Conservation (phyloP, 2,329 filamentous ascomycete genomes). For the Aspergillus neoniger region DNA sequence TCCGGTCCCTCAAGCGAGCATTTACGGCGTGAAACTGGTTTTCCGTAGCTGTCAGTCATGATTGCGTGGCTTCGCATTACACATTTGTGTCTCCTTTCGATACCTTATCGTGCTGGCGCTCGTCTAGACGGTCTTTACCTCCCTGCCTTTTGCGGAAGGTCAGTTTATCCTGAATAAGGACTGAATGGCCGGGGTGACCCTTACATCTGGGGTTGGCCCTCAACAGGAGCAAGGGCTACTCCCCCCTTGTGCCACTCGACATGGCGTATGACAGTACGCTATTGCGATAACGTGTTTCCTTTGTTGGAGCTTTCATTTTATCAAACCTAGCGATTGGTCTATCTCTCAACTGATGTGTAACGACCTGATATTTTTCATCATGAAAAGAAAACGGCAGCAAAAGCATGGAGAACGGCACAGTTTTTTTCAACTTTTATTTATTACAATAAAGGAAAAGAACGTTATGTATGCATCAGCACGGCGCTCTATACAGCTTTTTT, state of each 20-base stretch:
- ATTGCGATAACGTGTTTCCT: conserved; percentile 18
- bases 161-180: neutral
- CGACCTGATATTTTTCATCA: conserved; percentile 19
- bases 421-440: conserved; percentile 1
- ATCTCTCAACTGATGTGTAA: conserved; percentile 15
- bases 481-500: conserved; percentile 15
- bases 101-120: neutral
- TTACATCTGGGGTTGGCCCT: neutral
- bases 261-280: neutral
- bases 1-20: conserved; percentile 25
- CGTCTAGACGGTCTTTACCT: neutral
- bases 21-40: conserved; percentile 28
- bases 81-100: conserved; percentile 3
- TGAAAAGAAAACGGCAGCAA: conserved; percentile 14
- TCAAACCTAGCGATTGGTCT: conserved; percentile 2
- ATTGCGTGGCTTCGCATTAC: conserved; percentile 10
- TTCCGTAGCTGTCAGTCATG: conserved; percentile 1
- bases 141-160: neutral
- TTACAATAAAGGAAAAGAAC: conserved; percentile 1
- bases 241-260: neutral
- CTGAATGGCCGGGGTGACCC: neutral
- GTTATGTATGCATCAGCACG: conserved; percentile 22
- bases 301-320: conserved; percentile 10
- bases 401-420: conserved; percentile 15
- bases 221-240: neutral